A percentile compares a stretch with the other conserved stretches of the same genome.
These are phyloP conservation scores for Volvox africanus DNA, from an alignment of 139 green algal species.

Conservation along the genomic window DNA sequence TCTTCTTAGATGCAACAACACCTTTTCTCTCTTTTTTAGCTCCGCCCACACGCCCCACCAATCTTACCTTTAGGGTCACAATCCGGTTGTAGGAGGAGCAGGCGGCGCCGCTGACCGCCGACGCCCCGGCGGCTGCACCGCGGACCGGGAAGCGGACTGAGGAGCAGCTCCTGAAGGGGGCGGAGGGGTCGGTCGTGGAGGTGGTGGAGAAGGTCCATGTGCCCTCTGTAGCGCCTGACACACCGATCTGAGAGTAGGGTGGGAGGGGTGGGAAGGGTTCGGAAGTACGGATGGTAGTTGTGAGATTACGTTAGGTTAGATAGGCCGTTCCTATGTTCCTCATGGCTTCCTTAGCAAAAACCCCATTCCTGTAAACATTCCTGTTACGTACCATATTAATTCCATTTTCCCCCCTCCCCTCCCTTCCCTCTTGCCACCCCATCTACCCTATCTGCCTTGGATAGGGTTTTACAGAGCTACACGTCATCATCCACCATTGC, in stretches of 20 bases:
- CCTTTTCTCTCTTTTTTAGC: too few species aligned
- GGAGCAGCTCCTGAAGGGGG: conserved; percentile 1
- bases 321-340: neutral
- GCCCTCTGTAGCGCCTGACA: neutral
- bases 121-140: neutral
- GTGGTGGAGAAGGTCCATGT: neutral
- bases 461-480: too few species aligned
- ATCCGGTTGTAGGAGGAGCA: conserved; percentile 19
- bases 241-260: neutral
- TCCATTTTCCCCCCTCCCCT: too few species aligned
- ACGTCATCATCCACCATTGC: too few species aligned
- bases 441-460: too few species aligned
- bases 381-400: too few species aligned
- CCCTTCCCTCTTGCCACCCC: too few species aligned
- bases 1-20: too few species aligned
- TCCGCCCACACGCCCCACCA: too few species aligned
- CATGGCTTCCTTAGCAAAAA: neutral
- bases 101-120: neutral
- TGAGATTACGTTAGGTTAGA: neutral
- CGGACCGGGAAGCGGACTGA: conserved; percentile 3
- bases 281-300: neutral
- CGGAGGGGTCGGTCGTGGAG: neutral
- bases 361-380: neutral
- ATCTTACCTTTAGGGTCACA: neutral
- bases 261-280: neutral